Percentiles rank a stretch among this genome's conserved stretches.
Conservation (phyloP, 345 rosid species). For the Turritis glabra region DNA sequence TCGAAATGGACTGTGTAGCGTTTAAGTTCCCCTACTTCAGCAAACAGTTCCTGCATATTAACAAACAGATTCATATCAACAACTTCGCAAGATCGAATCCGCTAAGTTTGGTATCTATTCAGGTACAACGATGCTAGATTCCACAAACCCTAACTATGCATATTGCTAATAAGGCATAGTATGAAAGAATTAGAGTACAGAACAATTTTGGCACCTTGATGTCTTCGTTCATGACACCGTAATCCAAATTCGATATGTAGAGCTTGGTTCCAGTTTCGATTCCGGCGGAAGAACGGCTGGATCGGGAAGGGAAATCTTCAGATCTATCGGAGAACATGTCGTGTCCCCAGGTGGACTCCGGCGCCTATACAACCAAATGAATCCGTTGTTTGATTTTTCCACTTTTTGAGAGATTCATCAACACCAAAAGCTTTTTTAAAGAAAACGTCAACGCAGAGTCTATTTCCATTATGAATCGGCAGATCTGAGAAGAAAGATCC, state of each 20-base stretch:
- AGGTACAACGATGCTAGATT: background rate
- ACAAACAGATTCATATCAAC: background rate
- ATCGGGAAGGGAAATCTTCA: slow-evolving; percentile 37
- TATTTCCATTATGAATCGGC: slow-evolving; percentile 18
- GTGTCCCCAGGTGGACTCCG: slow-evolving; percentile 87
- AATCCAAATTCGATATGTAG: slow-evolving; percentile 83
- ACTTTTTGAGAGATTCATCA: slow-evolving; percentile 30
- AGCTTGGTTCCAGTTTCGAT: slow-evolving; percentile 97
- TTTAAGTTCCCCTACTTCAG: slow-evolving; percentile 95
- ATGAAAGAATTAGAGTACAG: background rate
- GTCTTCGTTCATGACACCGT: slow-evolving; percentile 95
- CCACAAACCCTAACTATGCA: background rate
- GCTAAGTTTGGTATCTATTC: too few species aligned
- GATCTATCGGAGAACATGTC: slow-evolving; percentile 63
- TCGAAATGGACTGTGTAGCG: slow-evolving; percentile 81
- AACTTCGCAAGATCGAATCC: background rate
- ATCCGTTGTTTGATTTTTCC: slow-evolving; percentile 37
- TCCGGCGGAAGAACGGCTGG: slow-evolving; percentile 52
- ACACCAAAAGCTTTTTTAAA: slow-evolving; percentile 29
- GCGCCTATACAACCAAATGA: slow-evolving; percentile 63
- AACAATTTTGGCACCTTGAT: slow-evolving; percentile 53
- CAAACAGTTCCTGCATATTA: slow-evolving; percentile 65
- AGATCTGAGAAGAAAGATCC: slow-evolving; percentile 35
- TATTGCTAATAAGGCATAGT: slow-evolving; percentile 1
- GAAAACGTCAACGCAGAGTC: slow-evolving; percentile 16